phyloP scores from a whole-genome alignment of 2,329 filamentous ascomycete genomes.

The Claviceps lovelessii region DNA sequence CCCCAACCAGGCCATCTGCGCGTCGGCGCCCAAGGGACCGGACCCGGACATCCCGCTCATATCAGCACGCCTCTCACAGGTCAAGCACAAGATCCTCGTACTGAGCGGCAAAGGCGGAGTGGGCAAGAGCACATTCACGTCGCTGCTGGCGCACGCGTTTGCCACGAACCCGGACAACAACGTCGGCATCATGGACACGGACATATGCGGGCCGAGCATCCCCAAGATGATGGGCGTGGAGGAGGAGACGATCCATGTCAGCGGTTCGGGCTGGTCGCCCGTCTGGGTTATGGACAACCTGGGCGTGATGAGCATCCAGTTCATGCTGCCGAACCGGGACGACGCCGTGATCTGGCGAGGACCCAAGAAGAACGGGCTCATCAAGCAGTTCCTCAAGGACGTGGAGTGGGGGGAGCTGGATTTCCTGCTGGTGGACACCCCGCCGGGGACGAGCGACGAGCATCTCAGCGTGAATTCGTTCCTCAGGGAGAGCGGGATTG shows the following conservation, averaged over 20 bases:
- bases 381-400: constrained; percentile 96
- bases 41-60: constrained; percentile 90
- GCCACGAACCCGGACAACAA: constrained; percentile 63
- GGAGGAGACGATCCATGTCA: constrained; percentile 83
- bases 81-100: constrained; percentile 85
- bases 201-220: constrained; percentile 91
- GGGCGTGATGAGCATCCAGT: constrained; percentile 93
- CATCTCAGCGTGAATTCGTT: constrained; percentile 89
- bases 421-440: constrained; percentile 85
- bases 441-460: constrained; percentile 88
- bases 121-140: constrained; percentile 88
- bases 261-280: constrained; percentile 77
- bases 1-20: constrained; percentile 91
- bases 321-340: constrained; percentile 88
- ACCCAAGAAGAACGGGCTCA: constrained; percentile 95
- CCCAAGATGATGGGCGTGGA: constrained; percentile 99
- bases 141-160: constrained; percentile 77
- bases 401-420: constrained; percentile 96
- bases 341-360: constrained; percentile 96
- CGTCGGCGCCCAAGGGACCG: constrained; percentile 83
- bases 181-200: constrained; percentile 94
- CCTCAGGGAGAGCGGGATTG: constrained; percentile 78
- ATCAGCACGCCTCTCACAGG: constrained; percentile 61
- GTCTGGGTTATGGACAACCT: constrained; percentile 94
- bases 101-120: constrained; percentile 93